Conservation (phyloP, 2,329 filamentous ascomycete genomes). For the Beauveria pseudobassiana region DNA sequence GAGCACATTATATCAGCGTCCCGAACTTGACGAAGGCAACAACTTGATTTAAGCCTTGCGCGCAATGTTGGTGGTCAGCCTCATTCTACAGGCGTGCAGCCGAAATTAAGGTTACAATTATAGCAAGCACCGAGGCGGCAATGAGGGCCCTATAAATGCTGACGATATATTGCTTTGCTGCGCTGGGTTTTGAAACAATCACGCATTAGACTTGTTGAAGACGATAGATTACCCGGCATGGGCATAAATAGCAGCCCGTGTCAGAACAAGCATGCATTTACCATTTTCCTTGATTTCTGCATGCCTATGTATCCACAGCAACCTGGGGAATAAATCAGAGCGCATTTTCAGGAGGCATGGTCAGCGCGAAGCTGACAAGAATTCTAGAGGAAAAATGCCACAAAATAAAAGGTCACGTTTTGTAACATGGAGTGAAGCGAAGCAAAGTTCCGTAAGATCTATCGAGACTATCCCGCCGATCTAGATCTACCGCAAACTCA, state of each 20-base stretch:
- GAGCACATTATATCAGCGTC: too few species aligned
- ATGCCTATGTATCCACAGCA: background rate
- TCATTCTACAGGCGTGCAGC: background rate
- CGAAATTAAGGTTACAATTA: background rate
- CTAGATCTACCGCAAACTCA: too few species aligned
- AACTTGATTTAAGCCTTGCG: too few species aligned
- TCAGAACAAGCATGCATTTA: background rate
- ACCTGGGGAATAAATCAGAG: background rate
- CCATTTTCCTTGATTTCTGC: background rate
- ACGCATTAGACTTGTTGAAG: background rate
- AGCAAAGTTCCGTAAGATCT: too few species aligned
- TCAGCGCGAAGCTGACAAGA: too few species aligned
- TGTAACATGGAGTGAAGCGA: too few species aligned
- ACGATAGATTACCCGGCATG: background rate
- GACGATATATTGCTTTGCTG: background rate
- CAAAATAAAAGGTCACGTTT: too few species aligned
- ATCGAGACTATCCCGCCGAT: too few species aligned
- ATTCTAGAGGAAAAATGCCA: too few species aligned
- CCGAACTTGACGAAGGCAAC: too few species aligned
- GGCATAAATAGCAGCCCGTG: background rate
- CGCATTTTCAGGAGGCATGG: too few species aligned
- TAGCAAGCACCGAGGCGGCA: background rate
- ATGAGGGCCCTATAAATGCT: background rate
- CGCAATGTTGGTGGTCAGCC: too few species aligned
- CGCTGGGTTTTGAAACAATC: background rate